These are phyloP conservation scores for Didymellaceae sp. DNA, from an alignment of 2,329 filamentous ascomycete species.

Conservation along the genomic window DNA sequence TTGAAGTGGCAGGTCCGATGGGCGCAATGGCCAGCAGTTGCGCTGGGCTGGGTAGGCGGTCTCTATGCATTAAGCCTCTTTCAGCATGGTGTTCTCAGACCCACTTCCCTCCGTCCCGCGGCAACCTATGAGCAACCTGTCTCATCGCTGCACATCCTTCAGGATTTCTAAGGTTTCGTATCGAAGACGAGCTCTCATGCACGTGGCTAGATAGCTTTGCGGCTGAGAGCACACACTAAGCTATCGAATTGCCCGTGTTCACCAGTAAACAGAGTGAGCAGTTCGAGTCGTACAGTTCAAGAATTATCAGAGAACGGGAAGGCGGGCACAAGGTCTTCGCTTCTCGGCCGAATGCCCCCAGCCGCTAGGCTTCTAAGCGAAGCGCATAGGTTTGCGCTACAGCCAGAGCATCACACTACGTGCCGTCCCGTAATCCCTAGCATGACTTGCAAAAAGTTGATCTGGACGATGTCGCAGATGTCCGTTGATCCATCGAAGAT, in stretches of 20 bases:
- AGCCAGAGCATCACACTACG: constrained; percentile 1
- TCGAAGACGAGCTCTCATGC: background rate
- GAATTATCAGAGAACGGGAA: too few relatives aligned
- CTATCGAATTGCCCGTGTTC: background rate
- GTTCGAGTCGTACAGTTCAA: background rate
- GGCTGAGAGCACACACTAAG: background rate
- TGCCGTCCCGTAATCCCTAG: constrained; percentile 10
- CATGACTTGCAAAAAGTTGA: background rate
- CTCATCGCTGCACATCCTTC: background rate
- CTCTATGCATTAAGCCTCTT: background rate
- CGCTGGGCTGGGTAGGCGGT: too few relatives aligned
- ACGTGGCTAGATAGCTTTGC: background rate
- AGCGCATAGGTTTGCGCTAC: background rate
- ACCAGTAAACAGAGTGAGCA: background rate
- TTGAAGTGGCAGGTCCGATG: too few relatives aligned
- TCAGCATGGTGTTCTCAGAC: background rate
- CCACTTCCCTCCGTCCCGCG: background rate
- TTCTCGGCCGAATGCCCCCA: too few relatives aligned
- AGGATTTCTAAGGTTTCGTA: background rate
- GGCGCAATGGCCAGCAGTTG: too few relatives aligned
- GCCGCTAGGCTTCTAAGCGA: constrained; percentile 4
- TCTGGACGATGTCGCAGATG: too few relatives aligned
- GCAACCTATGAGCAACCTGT: background rate
- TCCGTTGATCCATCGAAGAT: too few relatives aligned
- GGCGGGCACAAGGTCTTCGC: too few relatives aligned